Percentiles rank a stretch among this genome's conserved stretches.
These are phyloP conservation scores for Podospora bellae-mahoneyi DNA, from an alignment of 495 filamentous ascomycete species.

Conservation along the genomic window DNA sequence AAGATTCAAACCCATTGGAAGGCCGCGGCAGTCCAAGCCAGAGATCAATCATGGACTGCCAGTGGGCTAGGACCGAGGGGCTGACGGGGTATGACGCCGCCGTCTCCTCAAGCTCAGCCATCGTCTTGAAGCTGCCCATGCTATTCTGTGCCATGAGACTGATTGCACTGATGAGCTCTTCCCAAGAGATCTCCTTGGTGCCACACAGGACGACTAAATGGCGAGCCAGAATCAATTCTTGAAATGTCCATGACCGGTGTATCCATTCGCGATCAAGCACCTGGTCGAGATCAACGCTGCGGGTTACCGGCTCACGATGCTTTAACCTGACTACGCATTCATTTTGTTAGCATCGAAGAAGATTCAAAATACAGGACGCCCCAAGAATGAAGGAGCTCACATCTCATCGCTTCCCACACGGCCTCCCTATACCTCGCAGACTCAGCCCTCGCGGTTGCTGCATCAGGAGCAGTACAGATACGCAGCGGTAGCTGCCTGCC, in stretches of 20 bases:
- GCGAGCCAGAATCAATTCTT: conserved; percentile 21
- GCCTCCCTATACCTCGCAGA: background rate
- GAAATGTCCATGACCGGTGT: conserved; percentile 25
- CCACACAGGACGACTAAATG: conserved; percentile 18
- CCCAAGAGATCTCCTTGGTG: conserved; percentile 6
- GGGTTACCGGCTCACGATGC: background rate
- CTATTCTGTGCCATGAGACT: background rate
- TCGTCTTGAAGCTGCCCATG: background rate
- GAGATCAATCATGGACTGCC: conserved; percentile 15
- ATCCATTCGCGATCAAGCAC: conserved; percentile 17
- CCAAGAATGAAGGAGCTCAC: background rate
- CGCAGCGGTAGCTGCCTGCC: conserved; percentile 5
- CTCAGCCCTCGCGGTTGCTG: background rate
- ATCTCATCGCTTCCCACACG: conserved; percentile 1
- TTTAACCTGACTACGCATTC: background rate
- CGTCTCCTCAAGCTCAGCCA: background rate
- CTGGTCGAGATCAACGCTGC: background rate
- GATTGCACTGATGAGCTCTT: conserved; percentile 13
- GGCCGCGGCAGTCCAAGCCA: conserved; percentile 11
- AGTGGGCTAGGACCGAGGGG: conserved; percentile 4
- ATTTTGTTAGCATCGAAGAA: background rate
- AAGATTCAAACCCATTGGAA: background rate
- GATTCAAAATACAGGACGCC: background rate
- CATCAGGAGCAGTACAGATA: background rate
- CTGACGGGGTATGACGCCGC: background rate